Percentiles rank a stretch among this genome's conserved stretches.
These are phyloP conservation scores for Wickerhamiella cacticola DNA, from an alignment of 805 yeast species.

Conservation along the genomic window DNA sequence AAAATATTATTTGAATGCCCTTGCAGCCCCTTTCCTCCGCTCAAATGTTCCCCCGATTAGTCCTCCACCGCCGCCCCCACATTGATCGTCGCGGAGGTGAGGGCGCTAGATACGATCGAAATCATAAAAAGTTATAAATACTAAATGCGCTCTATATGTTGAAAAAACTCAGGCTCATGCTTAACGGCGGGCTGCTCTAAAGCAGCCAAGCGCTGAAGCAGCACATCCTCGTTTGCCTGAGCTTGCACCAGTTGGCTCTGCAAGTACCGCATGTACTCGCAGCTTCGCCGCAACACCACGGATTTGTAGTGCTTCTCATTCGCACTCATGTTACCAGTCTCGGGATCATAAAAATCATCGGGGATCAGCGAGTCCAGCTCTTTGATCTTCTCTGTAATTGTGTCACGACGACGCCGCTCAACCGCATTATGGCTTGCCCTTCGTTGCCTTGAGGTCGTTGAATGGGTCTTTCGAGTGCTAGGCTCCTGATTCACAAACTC, in stretches of 20 bases:
- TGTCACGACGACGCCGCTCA: conserved; percentile 80
- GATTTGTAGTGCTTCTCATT: conserved; percentile 66
- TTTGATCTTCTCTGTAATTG: conserved; percentile 77
- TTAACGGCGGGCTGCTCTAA: neutral
- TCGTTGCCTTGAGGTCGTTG: neutral
- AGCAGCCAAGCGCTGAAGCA: neutral
- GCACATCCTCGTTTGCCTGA: conserved; percentile 1
- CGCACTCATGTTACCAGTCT: neutral
- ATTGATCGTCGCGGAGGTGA: conserved; percentile 2
- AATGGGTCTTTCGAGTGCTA: neutral
- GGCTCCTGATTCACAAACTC: neutral
- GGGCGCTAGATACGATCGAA: no score
- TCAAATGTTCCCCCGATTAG: no score
- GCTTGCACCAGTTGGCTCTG: conserved; percentile 24
- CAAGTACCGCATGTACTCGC: conserved; percentile 63
- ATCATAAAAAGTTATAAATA: no score
- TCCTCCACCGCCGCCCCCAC: no score
- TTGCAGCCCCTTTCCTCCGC: no score
- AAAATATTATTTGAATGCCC: no score
- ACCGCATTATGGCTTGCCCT: conserved; percentile 90
- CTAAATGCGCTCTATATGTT: neutral
- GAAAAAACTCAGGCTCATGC: neutral
- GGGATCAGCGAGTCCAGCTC: conserved; percentile 76
- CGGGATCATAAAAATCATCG: conserved; percentile 28
- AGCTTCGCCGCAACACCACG: conserved; percentile 61